phyloP scores from a whole-genome alignment of 345 rosid species.

The Limnanthes douglasii region DNA sequence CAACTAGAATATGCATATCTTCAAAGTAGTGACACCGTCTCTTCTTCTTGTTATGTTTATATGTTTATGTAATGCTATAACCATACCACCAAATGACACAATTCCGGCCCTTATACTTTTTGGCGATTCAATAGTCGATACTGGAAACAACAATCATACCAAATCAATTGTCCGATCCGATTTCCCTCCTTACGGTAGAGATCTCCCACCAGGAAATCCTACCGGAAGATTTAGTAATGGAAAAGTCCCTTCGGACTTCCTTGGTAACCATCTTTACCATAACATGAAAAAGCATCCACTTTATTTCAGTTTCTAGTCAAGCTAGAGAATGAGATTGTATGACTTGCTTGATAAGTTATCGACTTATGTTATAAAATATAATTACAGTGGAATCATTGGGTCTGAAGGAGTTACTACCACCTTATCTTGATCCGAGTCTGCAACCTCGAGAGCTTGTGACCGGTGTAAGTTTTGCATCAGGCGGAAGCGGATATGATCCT shows the following conservation, averaged over 20 bases:
- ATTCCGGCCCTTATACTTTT: conserved; percentile 16
- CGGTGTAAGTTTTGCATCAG: conserved; percentile 64
- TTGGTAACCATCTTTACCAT: too few species aligned
- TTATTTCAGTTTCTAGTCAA: too few species aligned
- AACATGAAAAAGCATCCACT: too few species aligned
- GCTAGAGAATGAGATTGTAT: too few species aligned
- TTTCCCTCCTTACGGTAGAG: conserved; percentile 31
- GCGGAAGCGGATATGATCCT: conserved; percentile 44
- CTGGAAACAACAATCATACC: conserved; percentile 27
- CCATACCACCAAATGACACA: background rate
- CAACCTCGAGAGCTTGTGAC: conserved; percentile 34
- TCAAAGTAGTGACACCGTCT: too few species aligned
- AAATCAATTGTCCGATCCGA: conserved; percentile 13
- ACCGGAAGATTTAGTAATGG: conserved; percentile 26
- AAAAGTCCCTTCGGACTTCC: conserved; percentile 9
- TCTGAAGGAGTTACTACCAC: conserved; percentile 33
- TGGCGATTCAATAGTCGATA: conserved; percentile 32
- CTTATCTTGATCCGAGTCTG: conserved; percentile 36
- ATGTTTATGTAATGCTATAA: too few species aligned
- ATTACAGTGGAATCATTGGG: conserved; percentile 32
- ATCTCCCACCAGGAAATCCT: conserved; percentile 13
- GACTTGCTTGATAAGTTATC: too few species aligned
- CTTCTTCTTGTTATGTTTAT: too few species aligned
- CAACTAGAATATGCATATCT: too few species aligned
- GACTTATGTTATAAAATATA: background rate